Evolutionary conservation across 2,329 filamentous ascomycete genomes (phyloP).

Genomic region (Cercospora berteroae): DNA sequence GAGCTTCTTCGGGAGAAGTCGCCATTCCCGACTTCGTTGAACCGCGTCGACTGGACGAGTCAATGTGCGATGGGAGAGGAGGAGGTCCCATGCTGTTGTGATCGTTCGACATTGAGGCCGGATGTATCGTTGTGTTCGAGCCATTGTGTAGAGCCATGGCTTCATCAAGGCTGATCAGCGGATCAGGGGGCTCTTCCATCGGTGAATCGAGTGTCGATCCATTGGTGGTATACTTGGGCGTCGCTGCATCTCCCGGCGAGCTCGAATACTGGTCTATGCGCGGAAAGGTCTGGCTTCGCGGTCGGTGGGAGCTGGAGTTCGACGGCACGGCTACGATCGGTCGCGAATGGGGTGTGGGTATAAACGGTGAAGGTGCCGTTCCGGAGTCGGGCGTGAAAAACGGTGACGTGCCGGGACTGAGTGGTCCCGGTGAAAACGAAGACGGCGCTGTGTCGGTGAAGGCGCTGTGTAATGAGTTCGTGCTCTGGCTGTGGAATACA

Average conservation of each 20-base stretch:
- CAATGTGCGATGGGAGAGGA: slow-evolving; percentile 42
- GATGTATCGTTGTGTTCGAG: slow-evolving; percentile 31
- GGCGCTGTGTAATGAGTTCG: slow-evolving; percentile 65
- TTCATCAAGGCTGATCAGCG: slow-evolving; percentile 44
- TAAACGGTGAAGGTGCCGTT: slow-evolving; percentile 62
- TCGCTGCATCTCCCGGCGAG: slow-evolving; percentile 53
- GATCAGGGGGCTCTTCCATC: slow-evolving; percentile 36
- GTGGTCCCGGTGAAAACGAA: slow-evolving; percentile 65
- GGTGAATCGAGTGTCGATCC: slow-evolving; percentile 39
- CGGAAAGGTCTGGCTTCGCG: slow-evolving; percentile 85
- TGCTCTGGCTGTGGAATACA: slow-evolving; percentile 64
- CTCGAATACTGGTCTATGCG: slow-evolving; percentile 62
- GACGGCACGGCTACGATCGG: slow-evolving; percentile 45
- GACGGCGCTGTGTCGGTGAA: slow-evolving; percentile 66
- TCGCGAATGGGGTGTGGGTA: slow-evolving; percentile 45
- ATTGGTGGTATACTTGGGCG: slow-evolving; percentile 53
- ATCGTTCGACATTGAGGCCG: slow-evolving; percentile 34
- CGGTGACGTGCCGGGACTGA: slow-evolving; percentile 69
- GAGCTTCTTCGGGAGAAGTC: slow-evolving; percentile 81
- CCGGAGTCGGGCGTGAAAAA: slow-evolving; percentile 77
- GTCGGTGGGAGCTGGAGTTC: slow-evolving; percentile 63
- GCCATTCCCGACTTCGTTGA: slow-evolving; percentile 17
- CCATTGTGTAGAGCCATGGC: slow-evolving; percentile 36
- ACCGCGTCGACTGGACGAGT: slow-evolving; percentile 22
- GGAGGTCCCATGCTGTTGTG: slow-evolving; percentile 45